Percentiles rank a stretch among this genome's conserved stretches.
phyloP scores from a whole-genome alignment of 495 filamentous ascomycete species.

The Daldinia bambusicola region DNA sequence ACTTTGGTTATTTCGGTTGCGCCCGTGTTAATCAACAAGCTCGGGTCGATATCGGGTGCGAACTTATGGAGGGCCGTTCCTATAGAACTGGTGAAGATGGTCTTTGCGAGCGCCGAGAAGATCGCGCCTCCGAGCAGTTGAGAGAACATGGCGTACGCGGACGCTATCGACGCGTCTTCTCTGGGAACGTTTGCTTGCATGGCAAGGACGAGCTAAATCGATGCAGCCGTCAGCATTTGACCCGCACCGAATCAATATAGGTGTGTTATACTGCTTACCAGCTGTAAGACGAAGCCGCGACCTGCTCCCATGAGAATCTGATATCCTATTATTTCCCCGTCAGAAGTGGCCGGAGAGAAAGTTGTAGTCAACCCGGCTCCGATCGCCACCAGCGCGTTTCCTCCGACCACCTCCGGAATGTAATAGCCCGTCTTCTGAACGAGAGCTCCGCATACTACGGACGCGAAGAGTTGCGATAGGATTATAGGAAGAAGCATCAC shows the following conservation, averaged over 20 bases:
- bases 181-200: constrained; percentile 61
- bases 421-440: constrained; percentile 60
- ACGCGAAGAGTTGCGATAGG: constrained; percentile 59
- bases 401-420: constrained; percentile 58
- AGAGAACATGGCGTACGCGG: constrained; percentile 61
- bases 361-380: constrained; percentile 63
- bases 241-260: neutral
- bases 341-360: constrained; percentile 54
- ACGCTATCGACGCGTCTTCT: constrained; percentile 60
- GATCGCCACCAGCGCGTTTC: constrained; percentile 67
- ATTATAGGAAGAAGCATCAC: constrained; percentile 64
- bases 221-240: neutral
- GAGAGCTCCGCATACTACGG: constrained; percentile 58
- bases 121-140: constrained; percentile 63
- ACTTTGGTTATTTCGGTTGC: constrained; percentile 36
- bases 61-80: constrained; percentile 26
- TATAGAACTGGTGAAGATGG: constrained; percentile 59
- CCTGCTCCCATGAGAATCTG: constrained; percentile 66
- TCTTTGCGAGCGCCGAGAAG: constrained; percentile 57
- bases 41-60: constrained; percentile 30
- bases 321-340: constrained; percentile 66
- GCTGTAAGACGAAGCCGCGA: constrained; percentile 61
- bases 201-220: constrained; percentile 58
- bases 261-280: constrained; percentile 47
- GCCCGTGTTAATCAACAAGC: constrained; percentile 33